Evolutionary conservation across 768 basidiomycete species (phyloP).

Genomic region (Lanmaoa rubissima): DNA sequence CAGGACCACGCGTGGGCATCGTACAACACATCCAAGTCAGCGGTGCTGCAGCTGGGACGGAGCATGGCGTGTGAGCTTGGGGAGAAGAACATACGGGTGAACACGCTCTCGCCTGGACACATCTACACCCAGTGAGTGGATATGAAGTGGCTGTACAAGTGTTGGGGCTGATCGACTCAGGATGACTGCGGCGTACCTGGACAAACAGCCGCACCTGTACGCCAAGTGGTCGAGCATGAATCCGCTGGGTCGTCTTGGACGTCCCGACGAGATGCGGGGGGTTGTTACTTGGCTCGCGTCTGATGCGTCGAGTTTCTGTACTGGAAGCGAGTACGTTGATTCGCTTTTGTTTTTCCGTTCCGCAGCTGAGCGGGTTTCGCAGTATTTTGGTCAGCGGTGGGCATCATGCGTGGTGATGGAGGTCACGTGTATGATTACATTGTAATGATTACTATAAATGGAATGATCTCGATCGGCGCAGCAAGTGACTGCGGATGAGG

Average conservation of each 20-base stretch:
- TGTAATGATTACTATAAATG: constrained; percentile 21
- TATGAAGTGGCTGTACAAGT: constrained; percentile 17
- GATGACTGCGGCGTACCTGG: constrained; percentile 74
- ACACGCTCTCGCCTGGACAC: constrained; percentile 73
- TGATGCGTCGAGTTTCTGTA: constrained; percentile 76
- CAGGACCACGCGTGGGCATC: constrained; percentile 75
- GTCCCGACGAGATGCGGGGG: constrained; percentile 71
- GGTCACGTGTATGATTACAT: constrained; percentile 17
- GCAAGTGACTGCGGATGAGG: constrained; percentile 31
- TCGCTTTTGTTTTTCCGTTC: too few relatives aligned
- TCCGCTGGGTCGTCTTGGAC: constrained; percentile 68
- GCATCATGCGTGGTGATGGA: constrained; percentile 30
- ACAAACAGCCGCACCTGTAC: constrained; percentile 58
- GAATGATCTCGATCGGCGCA: constrained; percentile 36
- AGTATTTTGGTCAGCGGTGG: constrained; percentile 34
- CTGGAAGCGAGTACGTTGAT: constrained; percentile 72
- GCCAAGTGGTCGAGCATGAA: constrained; percentile 69
- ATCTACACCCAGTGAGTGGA: constrained; percentile 63
- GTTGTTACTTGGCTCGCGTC: constrained; percentile 70
- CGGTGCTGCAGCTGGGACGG: constrained; percentile 75
- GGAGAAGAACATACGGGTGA: constrained; percentile 62
- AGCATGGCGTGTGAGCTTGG: constrained; percentile 84
- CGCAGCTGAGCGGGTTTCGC: background rate
- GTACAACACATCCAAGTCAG: constrained; percentile 77
- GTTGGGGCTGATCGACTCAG: constrained; percentile 31